Percentiles rank a stretch among this genome's conserved stretches.
Evolutionary conservation across 2,329 filamentous ascomycete species (phyloP).

Genomic region (Paraphoma chrysanthemicola): DNA sequence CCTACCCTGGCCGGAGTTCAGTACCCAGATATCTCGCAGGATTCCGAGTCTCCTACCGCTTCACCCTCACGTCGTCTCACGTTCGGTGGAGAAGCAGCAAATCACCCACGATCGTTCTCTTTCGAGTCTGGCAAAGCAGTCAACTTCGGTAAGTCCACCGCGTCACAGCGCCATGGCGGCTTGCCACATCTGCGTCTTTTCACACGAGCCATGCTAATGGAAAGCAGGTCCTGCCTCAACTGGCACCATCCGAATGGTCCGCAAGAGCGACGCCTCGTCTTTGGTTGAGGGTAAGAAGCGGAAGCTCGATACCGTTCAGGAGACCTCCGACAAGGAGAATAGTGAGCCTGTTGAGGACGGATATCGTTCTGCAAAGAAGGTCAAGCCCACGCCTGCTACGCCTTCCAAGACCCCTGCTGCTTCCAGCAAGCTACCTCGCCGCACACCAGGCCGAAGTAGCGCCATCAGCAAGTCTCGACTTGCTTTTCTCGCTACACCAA

Average conservation of each 20-base stretch:
- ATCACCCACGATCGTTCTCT: constrained; percentile 54
- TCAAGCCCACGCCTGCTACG: constrained; percentile 29
- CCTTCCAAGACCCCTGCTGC: constrained; percentile 38
- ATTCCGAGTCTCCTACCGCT: constrained; percentile 28
- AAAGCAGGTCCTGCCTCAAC: constrained; percentile 41
- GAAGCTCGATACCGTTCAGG: constrained; percentile 50
- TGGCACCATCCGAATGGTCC: constrained; percentile 52
- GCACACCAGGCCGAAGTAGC: constrained; percentile 35
- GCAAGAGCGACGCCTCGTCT: constrained; percentile 51
- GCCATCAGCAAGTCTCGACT: constrained; percentile 48
- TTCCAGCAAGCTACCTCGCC: constrained; percentile 39
- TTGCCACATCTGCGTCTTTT: neutral
- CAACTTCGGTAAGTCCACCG: constrained; percentile 43
- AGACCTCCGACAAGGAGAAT: constrained; percentile 55
- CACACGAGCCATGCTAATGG: neutral
- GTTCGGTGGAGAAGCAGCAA: constrained; percentile 36
- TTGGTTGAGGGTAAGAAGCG: constrained; percentile 50
- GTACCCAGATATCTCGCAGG: constrained; percentile 47
- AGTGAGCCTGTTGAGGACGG: constrained; percentile 35
- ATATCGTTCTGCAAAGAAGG: constrained; percentile 44
- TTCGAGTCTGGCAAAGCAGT: constrained; percentile 56
- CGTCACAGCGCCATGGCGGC: no score
- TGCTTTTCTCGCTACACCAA: constrained; percentile 48
- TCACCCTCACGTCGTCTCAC: constrained; percentile 45
- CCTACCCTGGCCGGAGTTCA: constrained; percentile 38